Evolutionary conservation across 192 early-diverging fungal species (phyloP).

Genomic region (Backusella australiensis): DNA sequence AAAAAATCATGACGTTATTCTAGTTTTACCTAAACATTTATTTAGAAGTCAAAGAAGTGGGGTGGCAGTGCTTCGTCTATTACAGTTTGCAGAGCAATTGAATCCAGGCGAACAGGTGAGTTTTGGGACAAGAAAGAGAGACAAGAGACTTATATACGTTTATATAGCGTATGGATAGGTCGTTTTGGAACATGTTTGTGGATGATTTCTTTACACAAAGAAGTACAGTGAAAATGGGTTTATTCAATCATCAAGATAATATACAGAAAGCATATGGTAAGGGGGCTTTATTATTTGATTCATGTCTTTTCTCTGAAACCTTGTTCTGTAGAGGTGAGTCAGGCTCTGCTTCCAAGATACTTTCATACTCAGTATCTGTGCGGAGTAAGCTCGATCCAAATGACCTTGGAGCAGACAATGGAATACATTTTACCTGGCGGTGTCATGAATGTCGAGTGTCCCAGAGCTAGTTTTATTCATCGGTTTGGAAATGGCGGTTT

Average conservation of each 20-base stretch:
- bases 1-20: neutral
- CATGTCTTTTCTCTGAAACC: neutral
- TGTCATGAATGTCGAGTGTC: constrained; percentile 21
- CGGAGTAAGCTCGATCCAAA: constrained; percentile 16
- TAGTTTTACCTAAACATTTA: neutral
- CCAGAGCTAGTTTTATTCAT: constrained; percentile 22
- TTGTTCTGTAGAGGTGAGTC: constrained; percentile 8
- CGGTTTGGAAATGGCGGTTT: constrained; percentile 20
- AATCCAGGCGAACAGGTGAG: constrained; percentile 28
- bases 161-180: constrained; percentile 13
- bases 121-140: too few relatives aligned
- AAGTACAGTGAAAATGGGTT: constrained; percentile 18
- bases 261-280: constrained; percentile 9
- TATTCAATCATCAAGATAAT: constrained; percentile 2
- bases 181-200: constrained; percentile 26
- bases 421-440: constrained; percentile 25
- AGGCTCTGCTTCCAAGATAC: constrained; percentile 16
- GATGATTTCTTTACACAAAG: constrained; percentile 21
- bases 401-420: constrained; percentile 23
- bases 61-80: constrained; percentile 20
- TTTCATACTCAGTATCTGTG: constrained; percentile 27
- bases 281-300: neutral
- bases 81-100: constrained; percentile 30
- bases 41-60: constrained; percentile 22
- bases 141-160: too few relatives aligned